Base-by-base conservation (phyloP, 257 asterid species). In the Solanum infundibuliforme region DNA sequence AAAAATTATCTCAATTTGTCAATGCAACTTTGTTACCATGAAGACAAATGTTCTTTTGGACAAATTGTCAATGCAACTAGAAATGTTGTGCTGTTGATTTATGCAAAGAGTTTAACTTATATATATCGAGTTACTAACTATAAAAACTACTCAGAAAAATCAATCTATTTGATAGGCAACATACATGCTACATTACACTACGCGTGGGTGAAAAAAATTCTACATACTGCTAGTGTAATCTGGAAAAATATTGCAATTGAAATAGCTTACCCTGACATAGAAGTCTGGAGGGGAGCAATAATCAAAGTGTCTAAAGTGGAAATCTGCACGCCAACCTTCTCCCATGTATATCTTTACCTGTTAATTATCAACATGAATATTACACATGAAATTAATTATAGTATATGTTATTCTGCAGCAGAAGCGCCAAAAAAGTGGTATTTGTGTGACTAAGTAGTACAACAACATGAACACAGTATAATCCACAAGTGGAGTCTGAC, bases 241-340 rank as follows among this genome's bases (percentile, higher is more conserved):
- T 1, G 34, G 39, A 73, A 74, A 75, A 75, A 38, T 36, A 38
- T n/a, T 3, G 14, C 55, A 29, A 23, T 5, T 72, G 60, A 27
- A 41, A 41, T 46, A 69, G 88, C 58, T 86, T 82, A 69, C 89
- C 66, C 43, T 48, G 34, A 52, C 75, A 43, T 83, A 87, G 83
- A 87, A 87, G 36, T 87, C 87, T 9, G 89, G 89, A 31, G 89
- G 89, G 36, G 89, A 87, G 72, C 38, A 68, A 83, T 55, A 87
- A 52, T 87, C 89, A 3, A 87, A 87, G 76, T 87, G 89, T 87
- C 87, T 87, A 18, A 83, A 84, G 38, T 87, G 87, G 66, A 87
- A 87, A 12, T 87, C 89, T 34, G 29, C 18, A 34, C 71, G 87
- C 89, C 89, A 87, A 43, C 89, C 89, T 34, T 87, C 89, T 87